Percentiles rank a stretch among this genome's conserved stretches.
Evolutionary conservation across 805 yeast genomes (phyloP).

Genomic region (Lipomyces yamadae): DNA sequence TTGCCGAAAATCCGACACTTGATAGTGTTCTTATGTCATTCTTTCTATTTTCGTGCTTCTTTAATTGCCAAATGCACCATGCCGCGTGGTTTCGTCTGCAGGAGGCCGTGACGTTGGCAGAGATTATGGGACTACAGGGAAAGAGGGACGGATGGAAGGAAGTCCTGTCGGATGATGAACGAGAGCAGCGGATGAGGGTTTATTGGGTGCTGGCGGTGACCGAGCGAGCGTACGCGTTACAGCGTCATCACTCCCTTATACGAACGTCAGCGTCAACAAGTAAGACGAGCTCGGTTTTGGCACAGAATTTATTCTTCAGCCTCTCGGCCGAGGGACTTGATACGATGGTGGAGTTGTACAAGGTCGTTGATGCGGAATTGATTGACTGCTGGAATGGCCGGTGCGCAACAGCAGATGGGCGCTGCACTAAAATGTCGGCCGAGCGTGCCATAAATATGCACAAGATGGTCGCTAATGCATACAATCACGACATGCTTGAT

Average conservation of each 20-base stretch:
- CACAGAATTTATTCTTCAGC: background rate
- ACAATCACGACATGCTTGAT: background rate
- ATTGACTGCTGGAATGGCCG: slow-evolving; percentile 21
- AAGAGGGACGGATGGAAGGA: slow-evolving; percentile 14
- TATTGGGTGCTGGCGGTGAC: slow-evolving; percentile 21
- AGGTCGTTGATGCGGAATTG: slow-evolving; percentile 14
- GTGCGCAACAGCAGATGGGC: slow-evolving; percentile 1
- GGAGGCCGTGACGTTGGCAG: slow-evolving; percentile 26
- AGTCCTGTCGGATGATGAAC: slow-evolving; percentile 9
- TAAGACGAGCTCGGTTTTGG: background rate
- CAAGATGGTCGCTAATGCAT: slow-evolving; percentile 3
- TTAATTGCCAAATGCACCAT: slow-evolving; percentile 16
- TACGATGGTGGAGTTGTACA: slow-evolving; percentile 12
- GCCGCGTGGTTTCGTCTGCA: slow-evolving; percentile 25
- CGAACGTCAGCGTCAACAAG: background rate
- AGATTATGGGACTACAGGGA: slow-evolving; percentile 11
- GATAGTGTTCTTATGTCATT: slow-evolving; percentile 17
- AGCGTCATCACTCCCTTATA: slow-evolving; percentile 4
- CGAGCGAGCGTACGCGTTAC: slow-evolving; percentile 14
- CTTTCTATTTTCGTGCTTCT: slow-evolving; percentile 17
- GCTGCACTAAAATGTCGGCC: slow-evolving; percentile 10
- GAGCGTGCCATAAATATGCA: slow-evolving; percentile 10
- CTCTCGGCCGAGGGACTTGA: slow-evolving; percentile 5
- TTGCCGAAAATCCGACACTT: slow-evolving; percentile 13
- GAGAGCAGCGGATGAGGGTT: background rate